Conservation (phyloP, 148 eudicot species). For the Diospyros kaki region DNA sequence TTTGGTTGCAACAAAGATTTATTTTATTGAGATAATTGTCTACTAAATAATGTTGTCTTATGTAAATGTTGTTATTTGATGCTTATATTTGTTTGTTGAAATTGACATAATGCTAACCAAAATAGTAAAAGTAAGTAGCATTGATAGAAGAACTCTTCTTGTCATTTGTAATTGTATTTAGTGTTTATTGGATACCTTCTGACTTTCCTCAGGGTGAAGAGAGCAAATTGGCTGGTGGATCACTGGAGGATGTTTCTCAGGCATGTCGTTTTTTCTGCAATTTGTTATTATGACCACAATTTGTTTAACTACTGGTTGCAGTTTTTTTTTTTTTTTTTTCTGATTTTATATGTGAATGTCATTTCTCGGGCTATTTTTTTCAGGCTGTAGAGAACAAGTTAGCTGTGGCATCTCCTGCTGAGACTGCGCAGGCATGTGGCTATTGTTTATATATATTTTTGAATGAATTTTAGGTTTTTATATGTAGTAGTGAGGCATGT, state of each 20-base stretch:
- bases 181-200: neutral
- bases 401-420: slow-evolving; percentile 18
- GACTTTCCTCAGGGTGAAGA: slow-evolving; percentile 31
- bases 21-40: neutral
- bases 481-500: no score
- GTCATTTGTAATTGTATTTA: neutral
- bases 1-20: neutral
- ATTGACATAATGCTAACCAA: no score
- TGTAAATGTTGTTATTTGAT: neutral
- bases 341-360: neutral
- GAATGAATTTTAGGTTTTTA: neutral
- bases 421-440: slow-evolving; percentile 15
- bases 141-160: no score
- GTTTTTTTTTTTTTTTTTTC: neutral
- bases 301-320: neutral
- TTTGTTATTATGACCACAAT: neutral
- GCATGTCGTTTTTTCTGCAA: slow-evolving; percentile 13
- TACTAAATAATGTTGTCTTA: neutral
- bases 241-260: slow-evolving; percentile 33
- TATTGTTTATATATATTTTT: neutral
- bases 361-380: slow-evolving; percentile 4
- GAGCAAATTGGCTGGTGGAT: slow-evolving; percentile 24
- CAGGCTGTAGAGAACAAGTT: slow-evolving; percentile 28
- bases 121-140: no score
- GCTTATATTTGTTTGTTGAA: slow-evolving; percentile 1